Evolutionary conservation across 2,329 filamentous ascomycete species (phyloP).

Genomic region (Fusarium penzigii): DNA sequence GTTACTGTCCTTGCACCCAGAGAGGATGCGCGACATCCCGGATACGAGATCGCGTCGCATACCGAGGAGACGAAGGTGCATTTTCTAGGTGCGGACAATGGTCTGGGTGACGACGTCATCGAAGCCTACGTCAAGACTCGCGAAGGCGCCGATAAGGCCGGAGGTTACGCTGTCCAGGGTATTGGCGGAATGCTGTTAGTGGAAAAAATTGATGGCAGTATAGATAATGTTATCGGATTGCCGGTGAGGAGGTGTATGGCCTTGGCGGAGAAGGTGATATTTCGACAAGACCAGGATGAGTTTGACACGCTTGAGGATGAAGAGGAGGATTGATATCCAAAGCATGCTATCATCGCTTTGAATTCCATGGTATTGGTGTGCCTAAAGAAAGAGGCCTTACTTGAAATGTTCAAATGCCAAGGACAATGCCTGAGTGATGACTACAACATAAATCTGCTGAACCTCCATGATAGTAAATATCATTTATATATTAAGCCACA

Average conservation of each 20-base stretch:
- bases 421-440: no score
- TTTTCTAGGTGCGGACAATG: constrained; percentile 68
- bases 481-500: no score
- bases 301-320: constrained; percentile 49
- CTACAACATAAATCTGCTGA: no score
- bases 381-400: no score
- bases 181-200: constrained; percentile 83
- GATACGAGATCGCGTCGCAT: constrained; percentile 77
- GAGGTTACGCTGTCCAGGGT: constrained; percentile 93
- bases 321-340: constrained; percentile 23
- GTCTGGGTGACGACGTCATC: constrained; percentile 76
- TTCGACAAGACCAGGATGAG: constrained; percentile 68
- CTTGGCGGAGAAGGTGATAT: constrained; percentile 86
- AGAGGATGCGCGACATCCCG: constrained; percentile 77
- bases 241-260: constrained; percentile 77
- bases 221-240: constrained; percentile 93
- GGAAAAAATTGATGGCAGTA: constrained; percentile 83
- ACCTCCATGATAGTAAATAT: no score
- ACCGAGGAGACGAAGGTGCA: constrained; percentile 91
- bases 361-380: no score
- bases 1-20: constrained; percentile 82
- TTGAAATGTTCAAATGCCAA: no score
- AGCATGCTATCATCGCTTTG: no score
- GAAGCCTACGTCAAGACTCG: constrained; percentile 77
- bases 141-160: constrained; percentile 94